Conservation (phyloP, 495 filamentous ascomycete genomes). For the Annulohypoxylon nitens region DNA sequence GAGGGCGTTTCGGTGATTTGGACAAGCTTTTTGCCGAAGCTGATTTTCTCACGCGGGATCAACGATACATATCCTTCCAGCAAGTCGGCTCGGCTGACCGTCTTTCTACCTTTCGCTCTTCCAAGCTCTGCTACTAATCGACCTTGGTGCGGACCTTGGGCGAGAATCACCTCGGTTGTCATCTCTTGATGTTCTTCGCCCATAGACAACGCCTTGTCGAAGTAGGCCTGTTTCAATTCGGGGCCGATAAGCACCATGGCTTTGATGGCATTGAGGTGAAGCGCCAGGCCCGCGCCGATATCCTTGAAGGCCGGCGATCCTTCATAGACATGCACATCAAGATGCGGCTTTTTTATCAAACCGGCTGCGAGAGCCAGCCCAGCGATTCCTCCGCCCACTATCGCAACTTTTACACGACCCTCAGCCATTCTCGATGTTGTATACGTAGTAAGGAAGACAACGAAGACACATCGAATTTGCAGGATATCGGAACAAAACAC, state of each 20-base stretch:
- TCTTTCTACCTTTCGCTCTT: constrained; percentile 56
- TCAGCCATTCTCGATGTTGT: constrained; percentile 17
- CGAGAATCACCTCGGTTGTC: constrained; percentile 54
- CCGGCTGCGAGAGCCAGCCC: constrained; percentile 55
- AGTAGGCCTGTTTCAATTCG: constrained; percentile 53
- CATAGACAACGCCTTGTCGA: constrained; percentile 52
- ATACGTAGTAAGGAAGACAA: not conserved
- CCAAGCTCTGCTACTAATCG: constrained; percentile 55
- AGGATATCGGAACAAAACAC: not conserved
- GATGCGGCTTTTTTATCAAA: constrained; percentile 50
- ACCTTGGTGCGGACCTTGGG: constrained; percentile 49
- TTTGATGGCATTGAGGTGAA: constrained; percentile 56
- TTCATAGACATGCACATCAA: constrained; percentile 54
- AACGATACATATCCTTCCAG: constrained; percentile 50
- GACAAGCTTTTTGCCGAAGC: constrained; percentile 51
- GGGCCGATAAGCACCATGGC: constrained; percentile 54
- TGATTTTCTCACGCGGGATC: constrained; percentile 45
- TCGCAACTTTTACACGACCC: constrained; percentile 49
- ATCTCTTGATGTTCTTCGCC: constrained; percentile 53
- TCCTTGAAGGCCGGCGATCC: constrained; percentile 49
- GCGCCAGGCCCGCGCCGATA: constrained; percentile 55
- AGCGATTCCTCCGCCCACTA: constrained; percentile 55
- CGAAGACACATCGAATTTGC: not conserved
- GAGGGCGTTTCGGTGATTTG: constrained; percentile 37
- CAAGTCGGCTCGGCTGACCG: constrained; percentile 54